Conservation (phyloP, 1,139 yeast species). For the Kodamaea anthophila region DNA sequence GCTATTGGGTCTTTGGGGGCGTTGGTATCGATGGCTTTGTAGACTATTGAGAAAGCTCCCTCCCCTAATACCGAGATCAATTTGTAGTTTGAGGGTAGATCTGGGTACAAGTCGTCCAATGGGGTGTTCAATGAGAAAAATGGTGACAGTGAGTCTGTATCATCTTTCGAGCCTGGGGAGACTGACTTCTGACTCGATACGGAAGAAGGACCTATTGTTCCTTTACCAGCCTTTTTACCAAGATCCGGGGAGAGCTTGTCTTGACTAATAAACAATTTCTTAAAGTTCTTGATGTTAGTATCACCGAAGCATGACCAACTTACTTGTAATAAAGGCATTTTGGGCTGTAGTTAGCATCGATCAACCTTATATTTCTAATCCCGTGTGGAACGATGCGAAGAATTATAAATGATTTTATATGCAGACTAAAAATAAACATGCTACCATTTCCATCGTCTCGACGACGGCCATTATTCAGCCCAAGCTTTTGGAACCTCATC, state of each 20-base stretch:
- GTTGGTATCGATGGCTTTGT: conserved; percentile 53
- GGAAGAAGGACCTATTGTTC: conserved; percentile 1
- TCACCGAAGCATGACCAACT: conserved; percentile 6
- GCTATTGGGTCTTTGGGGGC: conserved; percentile 55
- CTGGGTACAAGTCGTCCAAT: conserved; percentile 8
- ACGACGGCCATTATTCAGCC: too few species aligned
- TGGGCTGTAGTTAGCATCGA: too few species aligned
- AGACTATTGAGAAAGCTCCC: conserved; percentile 90
- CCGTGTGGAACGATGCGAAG: conserved; percentile 1
- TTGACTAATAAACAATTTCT: conserved; percentile 11
- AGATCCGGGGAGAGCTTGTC: conserved; percentile 1
- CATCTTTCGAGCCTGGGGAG: background rate
- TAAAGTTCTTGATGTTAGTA: conserved; percentile 12
- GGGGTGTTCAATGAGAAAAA: conserved; percentile 6
- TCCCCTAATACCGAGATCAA: conserved; percentile 48
- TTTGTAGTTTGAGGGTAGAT: conserved; percentile 17
- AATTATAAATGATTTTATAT: conserved; percentile 1
- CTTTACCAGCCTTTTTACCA: background rate
- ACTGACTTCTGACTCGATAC: too few species aligned
- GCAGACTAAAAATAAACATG: background rate
- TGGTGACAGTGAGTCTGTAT: background rate
- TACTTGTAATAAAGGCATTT: conserved; percentile 18
- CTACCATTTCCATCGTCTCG: too few species aligned
- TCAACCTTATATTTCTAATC: too few species aligned
- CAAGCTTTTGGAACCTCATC: too few species aligned